Evolutionary conservation across 2,329 filamentous ascomycete genomes (phyloP), one percentile per base, ranked within the genome.

Genomic region (Botrytis hyacinthi): DNA sequence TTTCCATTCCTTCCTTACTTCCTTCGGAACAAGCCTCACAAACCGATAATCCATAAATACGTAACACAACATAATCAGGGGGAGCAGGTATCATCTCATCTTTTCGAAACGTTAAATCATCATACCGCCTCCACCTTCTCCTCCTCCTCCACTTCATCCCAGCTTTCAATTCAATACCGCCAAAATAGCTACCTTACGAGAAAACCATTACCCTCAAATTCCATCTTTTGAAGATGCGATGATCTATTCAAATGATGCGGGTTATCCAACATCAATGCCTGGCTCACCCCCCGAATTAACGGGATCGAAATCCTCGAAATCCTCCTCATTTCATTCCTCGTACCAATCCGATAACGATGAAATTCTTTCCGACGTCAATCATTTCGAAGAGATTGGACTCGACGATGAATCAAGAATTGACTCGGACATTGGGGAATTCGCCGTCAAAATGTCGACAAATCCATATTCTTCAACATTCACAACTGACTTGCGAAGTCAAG

Each of bases 371-470:
- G 93, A 97, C 80, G 88, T 92, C 73, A 90, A 90, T 76, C 91
- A 98, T 81, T 98, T 98, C 79, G 95, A 98, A 82, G 95, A 98
- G 77, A 97, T 98, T 81, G 93, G 92, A 20, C 89, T 98, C 44
- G 92, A 94, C 74, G 91, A 93, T 78, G 91, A 94, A 79, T 85
- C 71, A 22, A 74, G 79, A 40, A 74, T 74, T 10, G 79, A 80
- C 71, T 70, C 74, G 1, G 78, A 80, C 54, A 79, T 79, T 72
- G 77, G 76, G 18, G 77, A 79, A 29, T 81, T 80, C 67, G 75
- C 73, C 1, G 73, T 78, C n/a, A 80, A 80, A 70, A 76, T 75
- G 14, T 74, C 70, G 32, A 72, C 73, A 32, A 79, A 80, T 63
- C 79, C 78, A 8, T 80, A 80, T 51, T 76, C 77, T 74, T 75